A percentile compares a stretch with the other conserved stretches of the same genome.
Evolutionary conservation across 2,329 filamentous ascomycete species (phyloP).

Genomic region (Colletotrichum magnum): DNA sequence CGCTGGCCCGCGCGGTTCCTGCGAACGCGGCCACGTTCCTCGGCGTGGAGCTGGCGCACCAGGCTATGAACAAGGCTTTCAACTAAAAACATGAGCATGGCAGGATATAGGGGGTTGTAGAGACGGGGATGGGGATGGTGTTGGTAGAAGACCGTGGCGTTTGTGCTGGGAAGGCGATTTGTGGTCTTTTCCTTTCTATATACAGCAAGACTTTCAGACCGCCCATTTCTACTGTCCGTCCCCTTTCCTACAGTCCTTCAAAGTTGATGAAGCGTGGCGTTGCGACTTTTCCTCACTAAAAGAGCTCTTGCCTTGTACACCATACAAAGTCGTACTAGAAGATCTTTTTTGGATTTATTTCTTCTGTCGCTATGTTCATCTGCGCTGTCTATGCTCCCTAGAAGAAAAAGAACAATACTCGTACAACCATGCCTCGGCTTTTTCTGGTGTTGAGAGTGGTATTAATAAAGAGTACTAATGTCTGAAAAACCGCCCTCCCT

Average conservation of each 20-base stretch:
- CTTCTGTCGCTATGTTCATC: neutral
- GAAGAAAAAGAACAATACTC: neutral
- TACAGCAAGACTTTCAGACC: no score
- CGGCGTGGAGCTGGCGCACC: conserved; percentile 86
- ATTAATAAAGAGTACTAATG: conserved; percentile 25
- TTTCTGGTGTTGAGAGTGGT: neutral
- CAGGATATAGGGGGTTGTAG: neutral
- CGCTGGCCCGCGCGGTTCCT: conserved; percentile 91
- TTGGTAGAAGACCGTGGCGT: neutral
- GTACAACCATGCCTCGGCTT: neutral
- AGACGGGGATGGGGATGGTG: neutral
- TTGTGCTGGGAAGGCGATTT: no score
- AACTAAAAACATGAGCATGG: conserved; percentile 43
- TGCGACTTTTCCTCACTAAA: neutral
- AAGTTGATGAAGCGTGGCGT: no score
- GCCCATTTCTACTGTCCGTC: no score
- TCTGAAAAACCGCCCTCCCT: neutral
- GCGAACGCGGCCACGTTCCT: conserved; percentile 97
- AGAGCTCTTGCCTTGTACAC: neutral
- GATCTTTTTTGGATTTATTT: neutral
- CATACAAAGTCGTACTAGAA: neutral
- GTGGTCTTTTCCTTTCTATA: no score
- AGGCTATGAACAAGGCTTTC: conserved; percentile 84
- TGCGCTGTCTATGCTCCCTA: conserved; percentile 11
- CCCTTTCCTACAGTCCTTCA: no score